Evolutionary conservation across 2,329 filamentous ascomycete species (phyloP), one percentile per base, ranked within the genome.

Genomic region (Celoporthe dispersa): DNA sequence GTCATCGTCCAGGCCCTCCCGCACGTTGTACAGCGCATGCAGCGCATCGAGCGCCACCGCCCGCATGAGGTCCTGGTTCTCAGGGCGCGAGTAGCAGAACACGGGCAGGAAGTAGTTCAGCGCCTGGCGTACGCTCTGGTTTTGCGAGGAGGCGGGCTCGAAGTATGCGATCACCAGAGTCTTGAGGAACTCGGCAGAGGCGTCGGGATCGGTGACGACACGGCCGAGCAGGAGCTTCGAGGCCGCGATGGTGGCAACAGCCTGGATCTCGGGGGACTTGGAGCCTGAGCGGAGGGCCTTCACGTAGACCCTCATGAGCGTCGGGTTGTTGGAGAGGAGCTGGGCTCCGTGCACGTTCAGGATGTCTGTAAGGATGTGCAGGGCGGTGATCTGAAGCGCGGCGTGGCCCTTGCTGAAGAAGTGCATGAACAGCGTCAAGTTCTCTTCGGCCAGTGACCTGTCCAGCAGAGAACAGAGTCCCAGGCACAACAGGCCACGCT

Each of bases 321-420:
- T 86, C 35, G 92, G 88, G 68, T 90, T 89, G 59, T 85, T 82
- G 2, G 88, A 86, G 5, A 94, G 84, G 22, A 98, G 88, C 70
- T 97, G 88, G 0, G 92, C 88, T 19, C 94, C 94, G 77, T 98
- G 94, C 0, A 94, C 93, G 67, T 94, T 94, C 64, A 98, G 85
- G 74, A 98, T 95, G 79, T 99, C 96, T 12, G 94, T 94, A 41
- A 99, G 87, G 72, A 97, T 97, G 73, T 98, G 94, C 41, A 98
- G 83, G 0, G 94, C 92, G 11, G 94, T 97, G 65, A 95, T 92
- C 79, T 98, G 95, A 53, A 99, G 85, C 0, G 91, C 90, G 12
- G 96, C 90, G 77, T 98, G 94, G 1, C 96, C 96, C 82, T 97
- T 97, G 80, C 85, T 92, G 82, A 97, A 98, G 84, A 97, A 98